These are phyloP conservation scores for Ophiocordyceps sinensis DNA, from an alignment of 2,329 filamentous ascomycete genomes.

Conservation along the genomic window DNA sequence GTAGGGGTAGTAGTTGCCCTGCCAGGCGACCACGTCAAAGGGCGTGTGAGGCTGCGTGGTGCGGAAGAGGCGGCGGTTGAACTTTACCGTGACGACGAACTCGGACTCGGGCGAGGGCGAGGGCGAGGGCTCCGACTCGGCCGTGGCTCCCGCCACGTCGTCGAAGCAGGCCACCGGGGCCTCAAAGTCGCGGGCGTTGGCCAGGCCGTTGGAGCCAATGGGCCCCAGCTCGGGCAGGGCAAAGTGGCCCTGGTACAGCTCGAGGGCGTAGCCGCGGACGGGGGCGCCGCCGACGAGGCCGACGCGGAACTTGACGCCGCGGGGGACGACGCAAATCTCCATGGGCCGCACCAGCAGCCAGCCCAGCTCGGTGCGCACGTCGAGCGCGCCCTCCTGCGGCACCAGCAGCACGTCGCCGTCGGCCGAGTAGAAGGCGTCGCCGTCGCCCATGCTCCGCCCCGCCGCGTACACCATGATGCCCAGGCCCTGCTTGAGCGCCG, in stretches of 20 bases:
- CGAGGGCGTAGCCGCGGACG: slow-evolving; percentile 59
- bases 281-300: slow-evolving; percentile 41
- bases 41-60: slow-evolving; percentile 55
- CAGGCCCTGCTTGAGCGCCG: slow-evolving; percentile 62
- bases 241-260: slow-evolving; percentile 61
- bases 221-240: slow-evolving; percentile 57
- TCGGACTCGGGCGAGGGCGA: background rate
- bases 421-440: slow-evolving; percentile 69
- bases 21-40: slow-evolving; percentile 71
- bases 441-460: slow-evolving; percentile 60
- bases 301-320: slow-evolving; percentile 62
- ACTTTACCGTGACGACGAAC: slow-evolving; percentile 38
- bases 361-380: slow-evolving; percentile 67
- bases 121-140: background rate
- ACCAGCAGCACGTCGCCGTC: slow-evolving; percentile 70
- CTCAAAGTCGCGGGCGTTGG: slow-evolving; percentile 64
- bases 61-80: slow-evolving; percentile 49
- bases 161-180: slow-evolving; percentile 55
- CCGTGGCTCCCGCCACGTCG: slow-evolving; percentile 17
- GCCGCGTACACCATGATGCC: slow-evolving; percentile 73
- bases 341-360: slow-evolving; percentile 60
- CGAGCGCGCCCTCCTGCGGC: slow-evolving; percentile 56
- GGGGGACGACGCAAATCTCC: slow-evolving; percentile 64
- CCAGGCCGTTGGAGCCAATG: slow-evolving; percentile 61
- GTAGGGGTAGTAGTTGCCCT: slow-evolving; percentile 67